Evolutionary conservation across 371 early-diverging fungal genomes (phyloP), one percentile per base, ranked within the genome.

Genomic region (Nematocida minor): DNA sequence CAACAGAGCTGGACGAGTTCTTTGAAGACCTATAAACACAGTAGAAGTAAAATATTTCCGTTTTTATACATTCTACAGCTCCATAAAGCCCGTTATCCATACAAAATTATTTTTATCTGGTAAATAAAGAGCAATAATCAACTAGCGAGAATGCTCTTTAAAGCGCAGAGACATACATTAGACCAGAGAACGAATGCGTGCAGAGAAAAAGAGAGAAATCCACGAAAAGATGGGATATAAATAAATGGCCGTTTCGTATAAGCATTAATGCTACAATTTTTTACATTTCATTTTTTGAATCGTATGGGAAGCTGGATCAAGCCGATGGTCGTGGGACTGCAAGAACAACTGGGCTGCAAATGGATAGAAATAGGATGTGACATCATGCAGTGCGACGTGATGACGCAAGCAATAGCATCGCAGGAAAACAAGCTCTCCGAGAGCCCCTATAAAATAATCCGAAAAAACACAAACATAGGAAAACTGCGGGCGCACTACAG

Each of bases 21-120:
- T 74, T 74, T 74, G 77, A 74, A 16, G 77, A 74, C 34, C 46
- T 74, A 41, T 74, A 74, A 70, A 44, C n/a, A 44, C n/a, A n/a
- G n/a, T n/a, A n/a, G n/a, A n/a, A n/a, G n/a, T n/a, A n/a, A n/a
- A n/a, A n/a, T n/a, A n/a, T n/a, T n/a, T n/a, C n/a, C n/a, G n/a
- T n/a, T n/a, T n/a, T n/a, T n/a, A n/a, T n/a, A n/a, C n/a, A n/a
- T n/a, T n/a, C n/a, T n/a, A n/a, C n/a, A n/a, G n/a, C n/a, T n/a
- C n/a, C n/a, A n/a, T n/a, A n/a, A n/a, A n/a, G n/a, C n/a, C n/a
- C n/a, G n/a, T n/a, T n/a, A n/a, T n/a, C n/a, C n/a, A n/a, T n/a
- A n/a, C n/a, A n/a, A n/a, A n/a, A n/a, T n/a, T n/a, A n/a, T n/a
- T n/a, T n/a, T n/a, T n/a, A n/a, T n/a, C n/a, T n/a, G n/a, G n/a